Percentiles rank a stretch among this genome's conserved stretches.
phyloP scores from a whole-genome alignment of 306 rosid genomes.

The Prunus campanulata region DNA sequence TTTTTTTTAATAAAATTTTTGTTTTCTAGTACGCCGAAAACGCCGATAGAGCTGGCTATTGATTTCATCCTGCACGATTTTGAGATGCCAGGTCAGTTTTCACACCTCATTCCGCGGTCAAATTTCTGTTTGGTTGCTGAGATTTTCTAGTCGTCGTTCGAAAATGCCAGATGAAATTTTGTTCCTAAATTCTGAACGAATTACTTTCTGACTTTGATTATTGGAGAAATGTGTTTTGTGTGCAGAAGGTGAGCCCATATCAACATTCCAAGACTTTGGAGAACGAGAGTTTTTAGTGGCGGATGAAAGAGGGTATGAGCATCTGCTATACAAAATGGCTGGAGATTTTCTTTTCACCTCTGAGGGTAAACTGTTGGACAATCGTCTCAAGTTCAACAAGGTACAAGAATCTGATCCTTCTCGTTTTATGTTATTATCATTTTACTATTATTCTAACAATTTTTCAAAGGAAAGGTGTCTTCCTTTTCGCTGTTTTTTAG shows the following conservation, averaged over 20 bases:
- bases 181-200: no score
- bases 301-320: conserved; percentile 87
- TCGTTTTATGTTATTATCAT: background rate
- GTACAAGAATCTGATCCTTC: conserved; percentile 32
- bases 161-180: no score
- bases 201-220: background rate
- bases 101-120: conserved; percentile 1
- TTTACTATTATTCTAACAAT: background rate
- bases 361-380: conserved; percentile 73
- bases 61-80: conserved; percentile 91
- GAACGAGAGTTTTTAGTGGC: conserved; percentile 86
- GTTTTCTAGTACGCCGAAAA: conserved; percentile 47
- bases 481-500: background rate
- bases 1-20: no score
- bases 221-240: conserved; percentile 16
- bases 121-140: conserved; percentile 14
- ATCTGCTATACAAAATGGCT: conserved; percentile 76
- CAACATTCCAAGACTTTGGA: conserved; percentile 76
- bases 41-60: conserved; percentile 83
- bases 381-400: conserved; percentile 87
- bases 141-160: background rate
- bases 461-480: background rate
- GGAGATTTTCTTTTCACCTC: conserved; percentile 69
- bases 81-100: conserved; percentile 92
- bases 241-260: conserved; percentile 93